Base-by-base conservation (phyloP, 2,329 filamentous ascomycete species). In the Ophiostoma populinum region DNA sequence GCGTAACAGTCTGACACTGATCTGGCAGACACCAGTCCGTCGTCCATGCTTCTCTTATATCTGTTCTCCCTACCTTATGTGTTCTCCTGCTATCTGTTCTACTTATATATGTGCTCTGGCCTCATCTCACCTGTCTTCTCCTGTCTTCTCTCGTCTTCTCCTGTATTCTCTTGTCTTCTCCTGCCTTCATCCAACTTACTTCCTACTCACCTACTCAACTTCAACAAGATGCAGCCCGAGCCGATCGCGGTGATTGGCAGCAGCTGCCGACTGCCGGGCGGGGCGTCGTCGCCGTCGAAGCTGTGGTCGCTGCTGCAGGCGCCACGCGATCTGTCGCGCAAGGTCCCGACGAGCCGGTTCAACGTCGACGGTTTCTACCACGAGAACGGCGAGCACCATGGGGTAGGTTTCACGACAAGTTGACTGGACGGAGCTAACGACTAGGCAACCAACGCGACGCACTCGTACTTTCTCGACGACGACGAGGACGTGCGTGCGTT, bases 381-480 rank as follows among this genome's bases (percentile, higher is more conserved):
- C 15, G 31, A 35, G 2, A 32, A 41, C 6, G 40, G 40, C 24
- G 31, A 36, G 28, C 37, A 41, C 13, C 37, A 41, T 19, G 39
- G 39, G 4, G 39, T 36, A 35, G 7, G 39, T 37, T 16, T n/a
- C n/a, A n/a, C n/a, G n/a, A n/a, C n/a, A n/a, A n/a, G n/a, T n/a
- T n/a, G n/a, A n/a, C n/a, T 16, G 11, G 5, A 11, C 12, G 16
- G 8, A 6, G 10, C 29, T 32, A 15, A 32, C 19, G 22, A n/a
- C 12, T 15, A 41, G 36, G 24, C 25, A 13, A 39, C 40, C 18
- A 35, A 37, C 20, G 32, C 31, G 7, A 34, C 30, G 11, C 28
- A 41, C 2, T 34, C 24, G 4, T 27, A 43, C 32, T 61, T 61
- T 39, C 42, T 62, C 4, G 44, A 53, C 1, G 45, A 55, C 10